Evolutionary conservation across 805 yeast species (phyloP).

Genomic region (Grigorovia humatica): DNA sequence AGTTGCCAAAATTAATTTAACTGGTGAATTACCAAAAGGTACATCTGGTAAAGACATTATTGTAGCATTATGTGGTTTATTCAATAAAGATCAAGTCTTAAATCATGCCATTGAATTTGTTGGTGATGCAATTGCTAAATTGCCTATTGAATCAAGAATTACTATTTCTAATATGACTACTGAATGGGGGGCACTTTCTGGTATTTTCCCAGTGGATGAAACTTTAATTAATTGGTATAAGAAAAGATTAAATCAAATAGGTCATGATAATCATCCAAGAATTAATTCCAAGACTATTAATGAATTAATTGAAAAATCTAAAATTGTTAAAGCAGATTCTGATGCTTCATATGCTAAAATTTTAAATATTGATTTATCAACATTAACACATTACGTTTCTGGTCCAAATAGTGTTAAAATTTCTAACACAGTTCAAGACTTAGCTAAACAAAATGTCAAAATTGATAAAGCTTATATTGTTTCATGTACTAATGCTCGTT

Average conservation of each 20-base stretch:
- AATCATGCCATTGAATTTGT: constrained; percentile 91
- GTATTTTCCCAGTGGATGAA: constrained; percentile 91
- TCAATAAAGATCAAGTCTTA: constrained; percentile 85
- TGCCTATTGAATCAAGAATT: constrained; percentile 73
- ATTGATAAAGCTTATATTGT: constrained; percentile 93
- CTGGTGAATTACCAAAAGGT: constrained; percentile 73
- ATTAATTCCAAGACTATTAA: constrained; percentile 53
- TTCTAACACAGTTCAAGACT: constrained; percentile 64
- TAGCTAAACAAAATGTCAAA: constrained; percentile 61
- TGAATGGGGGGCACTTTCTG: constrained; percentile 97
- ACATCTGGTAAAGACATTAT: constrained; percentile 95
- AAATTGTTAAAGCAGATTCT: constrained; percentile 40
- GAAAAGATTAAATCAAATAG: constrained; percentile 37
- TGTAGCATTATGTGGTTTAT: constrained; percentile 87
- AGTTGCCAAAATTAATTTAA: constrained; percentile 84
- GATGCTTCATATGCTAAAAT: constrained; percentile 87
- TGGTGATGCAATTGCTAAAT: constrained; percentile 62
- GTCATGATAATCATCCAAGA: constrained; percentile 62
- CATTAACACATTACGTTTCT: constrained; percentile 79
- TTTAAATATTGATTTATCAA: constrained; percentile 64
- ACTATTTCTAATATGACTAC: constrained; percentile 97
- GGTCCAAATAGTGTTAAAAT: constrained; percentile 98
- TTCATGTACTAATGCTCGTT: constrained; percentile 94
- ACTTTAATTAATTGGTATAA: constrained; percentile 71
- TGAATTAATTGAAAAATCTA: constrained; percentile 15